Evolutionary conservation across 164 flowering plant species (phyloP), one percentile per base, ranked within the genome.

Genomic region (Piper longum): DNA sequence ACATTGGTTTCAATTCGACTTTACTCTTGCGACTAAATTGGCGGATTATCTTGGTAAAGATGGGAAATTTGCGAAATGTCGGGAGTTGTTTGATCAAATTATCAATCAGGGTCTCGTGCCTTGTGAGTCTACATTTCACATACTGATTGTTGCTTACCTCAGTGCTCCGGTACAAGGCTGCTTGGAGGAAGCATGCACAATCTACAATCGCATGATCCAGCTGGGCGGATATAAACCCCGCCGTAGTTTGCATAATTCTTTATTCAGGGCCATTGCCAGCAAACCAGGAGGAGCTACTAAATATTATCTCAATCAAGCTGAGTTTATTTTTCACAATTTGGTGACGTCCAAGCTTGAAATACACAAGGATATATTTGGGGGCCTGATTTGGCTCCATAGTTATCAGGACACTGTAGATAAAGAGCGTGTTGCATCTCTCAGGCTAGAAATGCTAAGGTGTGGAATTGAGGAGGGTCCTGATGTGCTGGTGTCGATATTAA

Each of bases 31-130:
- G 26, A 87, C 97, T 44, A 88, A 76, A 78, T 73, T 95, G 54
- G 97, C 97, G 56, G 95, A 95, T 73, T 85, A 80, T 71, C 69
- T 89, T 80, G 99, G 97, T 48, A 95, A 83, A 72, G 91, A 95
- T 64, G 71, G 87, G 19, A 95, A 91, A 69, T 81, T 75, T 68
- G 66, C 84, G 58, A 90, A 85, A 72, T 95, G 96, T 59, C 71
- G 95, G 62, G 90, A 95, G 70, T 68, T 95, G 67, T 95, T 85
- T 72, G 86, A 91, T 67, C 89, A 85, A 60, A 88, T 95, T 66
- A 74, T 91, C 62, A 83, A 82, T 51, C 92, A 85, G 66, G 96
- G 96, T 14, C 77, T 81, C 26, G 85, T 95, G 61, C 95, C 99
- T 26, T 74, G 80, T 73, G 96, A 91, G 72, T 87, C 88, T 17